These are phyloP conservation scores for Talaromyces sp. DNA, from an alignment of 2,329 filamentous ascomycete genomes.

Conservation along the genomic window DNA sequence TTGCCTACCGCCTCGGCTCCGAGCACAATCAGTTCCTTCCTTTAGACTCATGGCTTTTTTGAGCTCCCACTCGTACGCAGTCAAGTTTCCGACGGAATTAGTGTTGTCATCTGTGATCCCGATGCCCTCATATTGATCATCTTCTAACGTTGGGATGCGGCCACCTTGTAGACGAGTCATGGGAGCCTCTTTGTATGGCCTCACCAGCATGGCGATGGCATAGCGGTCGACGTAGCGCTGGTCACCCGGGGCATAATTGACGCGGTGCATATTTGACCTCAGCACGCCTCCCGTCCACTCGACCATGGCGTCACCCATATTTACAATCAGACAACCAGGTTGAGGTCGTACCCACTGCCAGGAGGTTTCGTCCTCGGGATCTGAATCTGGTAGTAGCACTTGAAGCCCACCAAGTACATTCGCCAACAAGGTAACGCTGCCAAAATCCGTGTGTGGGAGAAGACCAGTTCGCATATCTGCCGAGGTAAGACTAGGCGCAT, in stretches of 20 bases:
- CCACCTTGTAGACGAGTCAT: constrained; percentile 20
- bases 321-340: constrained; percentile 38
- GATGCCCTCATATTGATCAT: constrained; percentile 5
- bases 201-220: constrained; percentile 23
- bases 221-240: constrained; percentile 20
- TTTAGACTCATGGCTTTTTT: constrained; percentile 10
- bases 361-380: constrained; percentile 15
- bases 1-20: constrained; percentile 6
- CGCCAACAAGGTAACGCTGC: constrained; percentile 37
- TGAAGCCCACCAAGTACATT: constrained; percentile 38
- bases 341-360: constrained; percentile 25
- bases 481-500: constrained; percentile 24
- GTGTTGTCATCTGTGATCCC: background rate
- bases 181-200: constrained; percentile 19
- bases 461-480: constrained; percentile 26
- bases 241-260: constrained; percentile 24
- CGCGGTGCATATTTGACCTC: constrained; percentile 28
- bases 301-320: constrained; percentile 49
- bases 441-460: constrained; percentile 37
- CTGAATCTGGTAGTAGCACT: constrained; percentile 27
- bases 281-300: constrained; percentile 44
- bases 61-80: constrained; percentile 10
- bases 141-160: constrained; percentile 17
- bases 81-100: background rate
- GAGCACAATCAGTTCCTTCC: constrained; percentile 9